Percentiles rank a stretch among this genome's conserved stretches.
Evolutionary conservation across 2,329 filamentous ascomycete genomes (phyloP).

Genomic region (Mariannaea elegans): DNA sequence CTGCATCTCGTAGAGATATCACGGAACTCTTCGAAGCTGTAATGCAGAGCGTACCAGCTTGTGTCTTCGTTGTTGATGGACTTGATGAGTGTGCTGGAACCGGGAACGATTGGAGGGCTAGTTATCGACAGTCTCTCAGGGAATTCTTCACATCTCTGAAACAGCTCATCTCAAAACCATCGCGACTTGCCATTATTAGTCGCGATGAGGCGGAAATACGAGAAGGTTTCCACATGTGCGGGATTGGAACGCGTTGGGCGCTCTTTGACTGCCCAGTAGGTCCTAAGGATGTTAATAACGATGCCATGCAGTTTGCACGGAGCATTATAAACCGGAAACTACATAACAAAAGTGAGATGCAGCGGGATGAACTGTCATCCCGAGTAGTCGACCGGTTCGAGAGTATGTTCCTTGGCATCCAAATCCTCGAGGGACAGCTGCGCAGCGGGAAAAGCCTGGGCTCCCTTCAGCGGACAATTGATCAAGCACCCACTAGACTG

Average conservation of each 20-base stretch:
- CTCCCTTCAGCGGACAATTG: slow-evolving; percentile 39
- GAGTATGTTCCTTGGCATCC: slow-evolving; percentile 46
- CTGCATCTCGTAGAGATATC: slow-evolving; percentile 26
- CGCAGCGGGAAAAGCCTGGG: slow-evolving; percentile 36
- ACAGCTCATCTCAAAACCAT: neutral
- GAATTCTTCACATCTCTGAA: neutral
- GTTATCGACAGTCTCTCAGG: neutral
- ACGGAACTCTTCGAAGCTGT: slow-evolving; percentile 27
- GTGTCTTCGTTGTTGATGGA: slow-evolving; percentile 40
- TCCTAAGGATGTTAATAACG: slow-evolving; percentile 33
- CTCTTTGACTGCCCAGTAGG: neutral
- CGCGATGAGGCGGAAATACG: slow-evolving; percentile 36
- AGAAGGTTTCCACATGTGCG: slow-evolving; percentile 15
- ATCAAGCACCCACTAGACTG: slow-evolving; percentile 41
- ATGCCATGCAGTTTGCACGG: slow-evolving; percentile 33
- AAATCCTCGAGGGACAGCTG: slow-evolving; percentile 39
- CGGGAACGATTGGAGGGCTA: neutral
- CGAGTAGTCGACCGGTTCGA: slow-evolving; percentile 40
- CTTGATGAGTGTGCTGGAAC: slow-evolving; percentile 41
- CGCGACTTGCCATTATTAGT: slow-evolving; percentile 35
- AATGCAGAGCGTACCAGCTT: slow-evolving; percentile 19
- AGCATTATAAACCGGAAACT: slow-evolving; percentile 42
- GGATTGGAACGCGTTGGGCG: neutral
- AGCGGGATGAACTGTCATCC: slow-evolving; percentile 33
- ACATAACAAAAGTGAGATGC: slow-evolving; percentile 31